Evolutionary conservation across 495 filamentous ascomycete species (phyloP).

Genomic region (Penicillium salamii): DNA sequence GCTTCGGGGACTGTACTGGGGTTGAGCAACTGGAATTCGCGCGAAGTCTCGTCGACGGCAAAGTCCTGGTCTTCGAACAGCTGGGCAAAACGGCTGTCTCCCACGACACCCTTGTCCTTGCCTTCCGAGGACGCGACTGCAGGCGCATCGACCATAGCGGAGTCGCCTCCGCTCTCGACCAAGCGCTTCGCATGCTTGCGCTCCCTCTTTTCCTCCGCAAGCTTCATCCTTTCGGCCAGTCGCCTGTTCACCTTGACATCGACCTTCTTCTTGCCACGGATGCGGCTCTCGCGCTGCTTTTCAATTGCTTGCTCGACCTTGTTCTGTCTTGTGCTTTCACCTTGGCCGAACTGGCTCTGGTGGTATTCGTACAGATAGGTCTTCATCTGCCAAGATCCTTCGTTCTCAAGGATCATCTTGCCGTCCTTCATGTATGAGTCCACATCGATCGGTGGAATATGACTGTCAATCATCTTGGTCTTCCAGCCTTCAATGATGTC

Average conservation of each 20-base stretch:
- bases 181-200: conserved; percentile 59
- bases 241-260: conserved; percentile 84
- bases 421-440: conserved; percentile 84
- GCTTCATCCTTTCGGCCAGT: conserved; percentile 78
- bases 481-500: conserved; percentile 25
- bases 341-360: background rate
- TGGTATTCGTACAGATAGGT: conserved; percentile 63
- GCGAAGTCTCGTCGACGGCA: conserved; percentile 82
- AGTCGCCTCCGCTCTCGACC: conserved; percentile 54
- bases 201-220: conserved; percentile 76
- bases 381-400: conserved; percentile 72
- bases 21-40: conserved; percentile 84
- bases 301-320: conserved; percentile 82
- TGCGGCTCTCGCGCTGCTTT: conserved; percentile 87
- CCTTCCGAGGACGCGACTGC: conserved; percentile 12
- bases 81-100: conserved; percentile 79
- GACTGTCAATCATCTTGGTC: background rate
- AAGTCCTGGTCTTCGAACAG: conserved; percentile 94
- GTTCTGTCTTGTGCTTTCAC: background rate
- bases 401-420: conserved; percentile 57
- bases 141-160: conserved; percentile 40
- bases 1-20: conserved; percentile 61
- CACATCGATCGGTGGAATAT: conserved; percentile 28
- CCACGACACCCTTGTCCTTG: conserved; percentile 58
- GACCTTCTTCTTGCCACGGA: conserved; percentile 88